Conservation (phyloP, 140 eudicot species). For the Flaveria floridana region DNA sequence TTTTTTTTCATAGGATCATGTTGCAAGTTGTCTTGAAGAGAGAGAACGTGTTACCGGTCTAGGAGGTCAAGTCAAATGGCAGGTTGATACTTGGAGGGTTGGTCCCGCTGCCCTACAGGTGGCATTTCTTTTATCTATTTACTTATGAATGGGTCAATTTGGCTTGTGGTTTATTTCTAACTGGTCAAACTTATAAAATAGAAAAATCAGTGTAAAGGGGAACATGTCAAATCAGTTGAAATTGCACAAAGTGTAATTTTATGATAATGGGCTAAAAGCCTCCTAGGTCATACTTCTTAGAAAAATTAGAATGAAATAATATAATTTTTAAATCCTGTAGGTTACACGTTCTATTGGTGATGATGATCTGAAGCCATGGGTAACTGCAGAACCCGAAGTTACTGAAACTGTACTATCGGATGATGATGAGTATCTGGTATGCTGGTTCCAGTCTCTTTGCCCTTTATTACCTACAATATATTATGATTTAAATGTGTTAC, state of each 20-base stretch:
- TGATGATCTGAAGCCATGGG: constrained; percentile 95
- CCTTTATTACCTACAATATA: not conserved
- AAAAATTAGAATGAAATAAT: not conserved
- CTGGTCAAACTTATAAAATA: not conserved
- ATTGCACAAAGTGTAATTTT: not conserved
- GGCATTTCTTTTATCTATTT: constrained; percentile 5
- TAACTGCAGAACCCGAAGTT: constrained; percentile 99
- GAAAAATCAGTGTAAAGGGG: not conserved
- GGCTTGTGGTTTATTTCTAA: not conserved
- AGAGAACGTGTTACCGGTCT: constrained; percentile 66
- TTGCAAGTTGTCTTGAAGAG: constrained; percentile 83
- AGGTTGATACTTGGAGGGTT: constrained; percentile 94
- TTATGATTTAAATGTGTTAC: not conserved
- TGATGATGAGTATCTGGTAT: constrained; percentile 83
- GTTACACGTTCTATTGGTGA: constrained; percentile 98
- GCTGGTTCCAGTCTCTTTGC: constrained; percentile 15
- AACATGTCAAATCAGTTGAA: not conserved
- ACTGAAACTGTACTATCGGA: constrained; percentile 57
- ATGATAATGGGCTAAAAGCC: not conserved
- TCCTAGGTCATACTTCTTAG: not conserved
- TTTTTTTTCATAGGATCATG: constrained; percentile 66
- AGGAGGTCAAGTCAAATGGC: constrained; percentile 89
- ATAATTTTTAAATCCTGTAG: constrained; percentile 33
- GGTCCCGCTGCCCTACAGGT: constrained; percentile 98
- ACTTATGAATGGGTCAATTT: not conserved